Evolutionary conservation across 2,329 filamentous ascomycete species (phyloP).

Genomic region (Sordariomycetes sp.): DNA sequence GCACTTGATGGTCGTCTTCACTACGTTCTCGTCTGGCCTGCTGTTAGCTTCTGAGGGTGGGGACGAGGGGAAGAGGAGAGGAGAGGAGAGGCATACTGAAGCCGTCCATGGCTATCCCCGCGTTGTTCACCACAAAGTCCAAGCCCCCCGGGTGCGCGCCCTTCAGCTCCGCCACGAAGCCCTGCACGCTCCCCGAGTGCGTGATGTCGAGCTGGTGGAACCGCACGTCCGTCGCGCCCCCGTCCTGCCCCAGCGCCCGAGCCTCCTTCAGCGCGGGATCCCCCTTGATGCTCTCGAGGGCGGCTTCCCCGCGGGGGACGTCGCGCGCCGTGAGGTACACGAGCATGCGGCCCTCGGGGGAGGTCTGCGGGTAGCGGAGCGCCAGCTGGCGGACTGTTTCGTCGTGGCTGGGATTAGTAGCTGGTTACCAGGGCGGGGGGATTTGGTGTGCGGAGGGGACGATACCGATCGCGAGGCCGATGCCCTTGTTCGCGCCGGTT

Average conservation of each 20-base stretch:
- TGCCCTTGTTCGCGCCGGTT: constrained; percentile 41
- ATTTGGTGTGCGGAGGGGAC: not conserved
- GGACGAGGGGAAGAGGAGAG: not conserved
- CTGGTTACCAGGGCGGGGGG: not conserved
- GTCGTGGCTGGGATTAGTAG: constrained; percentile 24
- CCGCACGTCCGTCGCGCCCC: constrained; percentile 32
- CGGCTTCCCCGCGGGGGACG: constrained; percentile 31
- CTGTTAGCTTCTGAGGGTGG: not conserved
- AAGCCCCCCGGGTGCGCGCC: constrained; percentile 34
- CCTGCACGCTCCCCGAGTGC: constrained; percentile 28
- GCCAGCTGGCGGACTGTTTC: constrained; percentile 42
- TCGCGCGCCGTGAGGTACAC: constrained; percentile 44
- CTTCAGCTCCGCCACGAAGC: constrained; percentile 27
- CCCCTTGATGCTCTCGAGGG: constrained; percentile 26
- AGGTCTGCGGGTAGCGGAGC: constrained; percentile 35
- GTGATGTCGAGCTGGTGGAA: constrained; percentile 37
- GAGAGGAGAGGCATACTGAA: constrained; percentile 20
- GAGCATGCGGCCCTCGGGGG: constrained; percentile 28
- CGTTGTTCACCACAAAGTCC: constrained; percentile 44
- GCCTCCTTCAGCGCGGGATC: constrained; percentile 32
- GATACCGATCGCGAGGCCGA: constrained; percentile 10
- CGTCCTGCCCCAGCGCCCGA: constrained; percentile 26
- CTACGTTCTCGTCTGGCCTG: constrained; percentile 27
- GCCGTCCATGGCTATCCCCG: constrained; percentile 33
- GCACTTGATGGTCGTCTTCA: constrained; percentile 33